Percentiles rank a stretch among this genome's conserved stretches.
Evolutionary conservation across 352 stramenopile species (phyloP).

Genomic region (Phytophthora pistaciae): DNA sequence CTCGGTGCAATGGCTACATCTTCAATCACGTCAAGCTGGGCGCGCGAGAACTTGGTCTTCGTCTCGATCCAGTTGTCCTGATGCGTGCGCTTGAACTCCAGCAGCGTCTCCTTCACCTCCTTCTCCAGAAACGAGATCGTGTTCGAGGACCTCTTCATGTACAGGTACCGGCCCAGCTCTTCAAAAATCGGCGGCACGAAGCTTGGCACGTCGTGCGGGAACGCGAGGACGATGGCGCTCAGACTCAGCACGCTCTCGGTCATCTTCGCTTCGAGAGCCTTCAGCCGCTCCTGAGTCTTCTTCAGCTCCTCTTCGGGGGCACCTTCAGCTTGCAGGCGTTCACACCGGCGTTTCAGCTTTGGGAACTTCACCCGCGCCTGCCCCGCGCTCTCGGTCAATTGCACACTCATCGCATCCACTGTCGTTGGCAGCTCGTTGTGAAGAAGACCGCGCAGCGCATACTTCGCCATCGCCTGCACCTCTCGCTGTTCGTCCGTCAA

Average conservation of each 20-base stretch:
- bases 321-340: slow-evolving; percentile 48
- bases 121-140: slow-evolving; percentile 78
- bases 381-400: slow-evolving; percentile 45
- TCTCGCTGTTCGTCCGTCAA: slow-evolving; percentile 79
- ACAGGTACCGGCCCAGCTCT: slow-evolving; percentile 75
- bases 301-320: slow-evolving; percentile 39
- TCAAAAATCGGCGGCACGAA: slow-evolving; percentile 81
- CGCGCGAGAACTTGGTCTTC: slow-evolving; percentile 63
- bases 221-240: slow-evolving; percentile 77
- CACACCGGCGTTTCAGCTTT: slow-evolving; percentile 66
- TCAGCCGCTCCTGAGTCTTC: slow-evolving; percentile 50
- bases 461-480: slow-evolving; percentile 86
- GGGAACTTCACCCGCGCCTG: slow-evolving; percentile 61
- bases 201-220: slow-evolving; percentile 74
- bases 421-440: slow-evolving; percentile 55
- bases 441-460: slow-evolving; percentile 68
- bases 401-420: slow-evolving; percentile 49
- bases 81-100: slow-evolving; percentile 87
- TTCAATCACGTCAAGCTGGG: slow-evolving; percentile 80
- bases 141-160: slow-evolving; percentile 66
- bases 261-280: slow-evolving; percentile 62
- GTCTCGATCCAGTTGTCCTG: slow-evolving; percentile 87
- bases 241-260: slow-evolving; percentile 72
- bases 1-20: slow-evolving; percentile 80
- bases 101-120: slow-evolving; percentile 78